A percentile compares a stretch with the other conserved stretches of the same genome.
These are phyloP conservation scores for Mortierella sp. DNA, from an alignment of 371 early-diverging fungal species.

Conservation along the genomic window DNA sequence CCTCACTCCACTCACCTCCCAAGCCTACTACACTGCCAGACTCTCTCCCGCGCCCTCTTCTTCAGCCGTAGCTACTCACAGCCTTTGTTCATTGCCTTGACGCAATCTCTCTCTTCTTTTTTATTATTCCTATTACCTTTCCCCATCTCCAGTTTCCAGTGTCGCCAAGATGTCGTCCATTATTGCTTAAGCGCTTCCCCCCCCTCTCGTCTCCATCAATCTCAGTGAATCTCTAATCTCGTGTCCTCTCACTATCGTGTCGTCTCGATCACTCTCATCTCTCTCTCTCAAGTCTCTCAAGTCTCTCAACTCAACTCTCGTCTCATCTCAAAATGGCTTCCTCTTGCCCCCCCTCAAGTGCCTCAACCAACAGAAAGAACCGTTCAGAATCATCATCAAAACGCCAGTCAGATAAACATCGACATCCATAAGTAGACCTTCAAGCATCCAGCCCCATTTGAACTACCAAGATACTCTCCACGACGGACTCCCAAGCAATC, in stretches of 20 bases:
- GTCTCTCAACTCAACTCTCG: slow-evolving; percentile 14
- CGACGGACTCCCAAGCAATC: too few species aligned
- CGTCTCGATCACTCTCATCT: slow-evolving; percentile 9
- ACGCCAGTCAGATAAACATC: slow-evolving; percentile 40
- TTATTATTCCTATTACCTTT: slow-evolving; percentile 20
- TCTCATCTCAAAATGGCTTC: slow-evolving; percentile 42
- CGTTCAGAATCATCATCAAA: slow-evolving; percentile 36
- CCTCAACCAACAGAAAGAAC: slow-evolving; percentile 23
- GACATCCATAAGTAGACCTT: slow-evolving; percentile 18
- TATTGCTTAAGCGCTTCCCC: slow-evolving; percentile 44
- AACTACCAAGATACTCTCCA: too few species aligned
- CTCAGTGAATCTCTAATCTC: too few species aligned
- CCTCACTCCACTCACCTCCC: slow-evolving; percentile 18
- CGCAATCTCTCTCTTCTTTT: slow-evolving; percentile 9
- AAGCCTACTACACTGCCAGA: slow-evolving; percentile 4
- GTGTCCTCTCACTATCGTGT: too few species aligned
- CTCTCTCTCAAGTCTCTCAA: slow-evolving; percentile 5
- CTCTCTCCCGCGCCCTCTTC: not conserved
- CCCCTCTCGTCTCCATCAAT: too few species aligned
- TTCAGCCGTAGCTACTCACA: not conserved
- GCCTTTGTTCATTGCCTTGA: not conserved
- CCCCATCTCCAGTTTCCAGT: slow-evolving; percentile 15
- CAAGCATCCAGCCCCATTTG: slow-evolving; percentile 7
- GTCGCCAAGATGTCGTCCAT: slow-evolving; percentile 52
- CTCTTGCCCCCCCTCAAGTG: slow-evolving; percentile 51